Evolutionary conservation across 208 protist species (phyloP).

Genomic region (Kentomonas sorsogonicus): DNA sequence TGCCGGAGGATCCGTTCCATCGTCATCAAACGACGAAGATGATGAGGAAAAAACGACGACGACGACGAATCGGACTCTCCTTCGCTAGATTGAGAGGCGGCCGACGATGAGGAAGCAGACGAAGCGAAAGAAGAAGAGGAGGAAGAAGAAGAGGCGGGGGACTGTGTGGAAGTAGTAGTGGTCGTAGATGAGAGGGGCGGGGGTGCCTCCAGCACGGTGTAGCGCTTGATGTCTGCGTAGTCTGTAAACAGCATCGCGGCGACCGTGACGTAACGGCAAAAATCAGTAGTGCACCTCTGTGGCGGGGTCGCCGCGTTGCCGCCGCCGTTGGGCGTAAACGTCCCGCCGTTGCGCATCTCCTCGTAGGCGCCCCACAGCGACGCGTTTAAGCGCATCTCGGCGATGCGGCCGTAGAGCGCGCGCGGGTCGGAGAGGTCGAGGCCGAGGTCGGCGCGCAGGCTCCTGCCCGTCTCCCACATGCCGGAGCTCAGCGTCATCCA

Average conservation of each 20-base stretch:
- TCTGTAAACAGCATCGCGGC: conserved; percentile 23
- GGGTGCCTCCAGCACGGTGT: not conserved
- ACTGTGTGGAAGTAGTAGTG: conserved; percentile 6
- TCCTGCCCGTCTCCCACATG: conserved; percentile 16
- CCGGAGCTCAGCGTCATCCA: conserved; percentile 3
- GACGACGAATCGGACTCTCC: too few relatives aligned
- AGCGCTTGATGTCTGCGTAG: conserved; percentile 16
- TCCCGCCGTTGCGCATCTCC: conserved; percentile 15
- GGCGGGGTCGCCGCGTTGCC: too few relatives aligned
- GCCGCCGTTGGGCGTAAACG: not conserved
- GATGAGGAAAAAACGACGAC: too few relatives aligned
- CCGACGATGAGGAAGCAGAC: too few relatives aligned
- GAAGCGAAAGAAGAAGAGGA: too few relatives aligned
- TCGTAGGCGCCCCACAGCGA: conserved; percentile 22
- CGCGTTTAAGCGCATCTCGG: conserved; percentile 8
- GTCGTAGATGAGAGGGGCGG: conserved; percentile 6
- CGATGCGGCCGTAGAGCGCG: conserved; percentile 7
- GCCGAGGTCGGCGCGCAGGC: conserved; percentile 21
- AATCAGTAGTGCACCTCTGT: conserved; percentile 22
- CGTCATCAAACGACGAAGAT: too few relatives aligned
- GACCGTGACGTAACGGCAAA: conserved; percentile 20
- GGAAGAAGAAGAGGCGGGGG: not conserved
- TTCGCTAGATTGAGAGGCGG: too few relatives aligned
- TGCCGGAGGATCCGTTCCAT: too few relatives aligned
- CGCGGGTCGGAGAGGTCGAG: conserved; percentile 15